These are phyloP conservation scores for Capronia americana DNA, from an alignment of 2,329 filamentous ascomycete genomes.

Conservation along the genomic window DNA sequence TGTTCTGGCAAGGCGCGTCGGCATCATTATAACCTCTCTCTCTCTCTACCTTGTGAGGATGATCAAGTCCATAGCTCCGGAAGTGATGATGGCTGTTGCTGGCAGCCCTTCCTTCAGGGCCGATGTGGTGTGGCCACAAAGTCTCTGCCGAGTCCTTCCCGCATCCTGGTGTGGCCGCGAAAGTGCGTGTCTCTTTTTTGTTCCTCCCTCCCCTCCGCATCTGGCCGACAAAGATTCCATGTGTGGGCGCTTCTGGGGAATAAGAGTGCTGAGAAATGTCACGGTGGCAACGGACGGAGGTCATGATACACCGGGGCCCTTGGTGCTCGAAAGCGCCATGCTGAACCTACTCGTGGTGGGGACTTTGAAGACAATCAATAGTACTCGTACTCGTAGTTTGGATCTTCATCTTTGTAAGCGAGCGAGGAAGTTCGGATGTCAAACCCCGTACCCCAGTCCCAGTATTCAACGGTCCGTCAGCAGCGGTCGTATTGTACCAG, in stretches of 20 bases:
- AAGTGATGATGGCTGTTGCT: background rate
- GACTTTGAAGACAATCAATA: too few relatives aligned
- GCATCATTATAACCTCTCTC: slow-evolving; percentile 2
- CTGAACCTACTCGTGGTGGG: background rate
- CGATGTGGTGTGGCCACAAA: slow-evolving; percentile 1
- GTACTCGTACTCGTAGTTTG: too few relatives aligned
- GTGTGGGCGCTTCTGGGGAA: background rate
- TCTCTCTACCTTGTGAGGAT: background rate
- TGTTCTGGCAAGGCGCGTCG: background rate
- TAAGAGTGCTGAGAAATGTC: slow-evolving; percentile 1
- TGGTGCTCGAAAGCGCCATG: slow-evolving; percentile 3
- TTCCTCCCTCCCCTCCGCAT: background rate
- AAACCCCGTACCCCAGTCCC: background rate
- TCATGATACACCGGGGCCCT: background rate
- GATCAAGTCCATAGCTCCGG: background rate
- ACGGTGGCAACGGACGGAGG: slow-evolving; percentile 2
- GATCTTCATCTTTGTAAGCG: background rate
- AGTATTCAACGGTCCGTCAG: background rate
- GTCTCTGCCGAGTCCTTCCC: background rate
- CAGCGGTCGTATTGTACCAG: background rate
- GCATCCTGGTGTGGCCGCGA: slow-evolving; percentile 1
- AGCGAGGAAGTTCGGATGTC: slow-evolving; percentile 2
- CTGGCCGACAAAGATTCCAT: slow-evolving; percentile 2
- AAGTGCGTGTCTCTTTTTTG: background rate
- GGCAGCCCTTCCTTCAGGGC: background rate